Base-by-base conservation (phyloP, 768 basidiomycete species). In the Lanmaoa rubissima region DNA sequence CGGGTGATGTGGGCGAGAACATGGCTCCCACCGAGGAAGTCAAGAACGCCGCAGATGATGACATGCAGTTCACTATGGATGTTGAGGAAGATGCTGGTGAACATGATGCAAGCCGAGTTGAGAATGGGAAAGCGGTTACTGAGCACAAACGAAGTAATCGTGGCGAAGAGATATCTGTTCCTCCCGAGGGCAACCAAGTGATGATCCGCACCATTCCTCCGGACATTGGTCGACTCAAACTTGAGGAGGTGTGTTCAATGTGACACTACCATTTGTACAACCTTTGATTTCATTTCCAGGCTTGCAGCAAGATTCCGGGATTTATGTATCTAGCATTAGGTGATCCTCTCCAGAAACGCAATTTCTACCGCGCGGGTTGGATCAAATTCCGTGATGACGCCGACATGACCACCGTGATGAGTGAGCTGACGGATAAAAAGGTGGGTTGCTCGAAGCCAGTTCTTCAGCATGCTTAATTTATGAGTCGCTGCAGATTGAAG, bases 151-250 rank as follows among this genome's bases (percentile, higher is more conserved):
- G 79, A 45, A 71, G 64, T 55, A 84, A 80, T 62, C 82, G 85
- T 43, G 86, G 83, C 8, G 87, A 92, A 67, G 92, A 94, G 67
- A 71, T 82, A 55, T 82, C 84, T 54, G 86, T 82, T 24, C 74
- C 78, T 41, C 83, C 88, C 16, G 90, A 93, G 64, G 91, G 90
- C 24, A 92, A 91, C 63, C 89, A 97, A 67, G 86, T 97, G 53
- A 94, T 95, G 84, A 94, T 97, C 67, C 86, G 94, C 57, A 94
- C 93, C 17, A 94, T 97, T 61, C 94, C 94, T 46, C 94, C 94
- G 26, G 91, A 94, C 61, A 94, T 94, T 64, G 90, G 91, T 32
- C 86, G 94, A 35, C 75, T 88, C 48, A 94, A 92, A 66, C 79
- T 98, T 36, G 94, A 98, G 76, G 90, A 92, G 73, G 94, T 95